Conservation (phyloP, 352 stramenopile species). For the Pythium plurisporium region DNA sequence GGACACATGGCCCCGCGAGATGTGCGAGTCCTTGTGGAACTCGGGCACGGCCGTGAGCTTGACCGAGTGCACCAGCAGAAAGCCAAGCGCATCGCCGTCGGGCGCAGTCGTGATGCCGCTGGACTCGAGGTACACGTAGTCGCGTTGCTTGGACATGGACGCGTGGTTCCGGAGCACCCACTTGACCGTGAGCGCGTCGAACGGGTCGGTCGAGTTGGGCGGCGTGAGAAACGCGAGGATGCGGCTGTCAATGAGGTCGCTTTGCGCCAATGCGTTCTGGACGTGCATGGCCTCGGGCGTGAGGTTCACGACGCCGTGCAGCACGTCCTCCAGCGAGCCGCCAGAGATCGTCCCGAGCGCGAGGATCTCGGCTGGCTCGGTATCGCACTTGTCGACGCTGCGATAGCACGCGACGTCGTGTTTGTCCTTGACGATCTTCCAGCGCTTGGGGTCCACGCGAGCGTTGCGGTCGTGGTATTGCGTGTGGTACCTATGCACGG, state of each 20-base stretch:
- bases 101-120: conserved; percentile 47
- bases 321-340: conserved; percentile 37
- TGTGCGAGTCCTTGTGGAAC: conserved; percentile 61
- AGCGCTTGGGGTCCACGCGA: conserved; percentile 36
- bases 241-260: conserved; percentile 50
- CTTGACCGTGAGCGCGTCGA: conserved; percentile 59
- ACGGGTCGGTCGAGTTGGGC: conserved; percentile 40
- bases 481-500: conserved; percentile 29
- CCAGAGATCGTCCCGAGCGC: conserved; percentile 34
- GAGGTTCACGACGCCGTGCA: conserved; percentile 52
- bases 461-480: conserved; percentile 27
- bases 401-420: conserved; percentile 40
- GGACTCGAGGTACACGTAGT: conserved; percentile 65
- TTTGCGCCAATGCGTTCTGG: conserved; percentile 37
- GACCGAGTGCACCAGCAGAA: conserved; percentile 59
- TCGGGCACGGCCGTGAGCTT: conserved; percentile 39
- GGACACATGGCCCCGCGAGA: conserved; percentile 49
- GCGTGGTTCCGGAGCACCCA: conserved; percentile 55
- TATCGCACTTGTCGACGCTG: not conserved
- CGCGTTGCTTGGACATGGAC: conserved; percentile 50
- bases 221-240: conserved; percentile 46
- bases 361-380: conserved; percentile 31
- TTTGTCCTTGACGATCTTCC: conserved; percentile 41
- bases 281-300: conserved; percentile 60
- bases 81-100: conserved; percentile 51